Percentiles rank a stretch among this genome's conserved stretches.
phyloP scores from a whole-genome alignment of 1,284 basidiomycete genomes.

The Bondarzewia mesenterica region DNA sequence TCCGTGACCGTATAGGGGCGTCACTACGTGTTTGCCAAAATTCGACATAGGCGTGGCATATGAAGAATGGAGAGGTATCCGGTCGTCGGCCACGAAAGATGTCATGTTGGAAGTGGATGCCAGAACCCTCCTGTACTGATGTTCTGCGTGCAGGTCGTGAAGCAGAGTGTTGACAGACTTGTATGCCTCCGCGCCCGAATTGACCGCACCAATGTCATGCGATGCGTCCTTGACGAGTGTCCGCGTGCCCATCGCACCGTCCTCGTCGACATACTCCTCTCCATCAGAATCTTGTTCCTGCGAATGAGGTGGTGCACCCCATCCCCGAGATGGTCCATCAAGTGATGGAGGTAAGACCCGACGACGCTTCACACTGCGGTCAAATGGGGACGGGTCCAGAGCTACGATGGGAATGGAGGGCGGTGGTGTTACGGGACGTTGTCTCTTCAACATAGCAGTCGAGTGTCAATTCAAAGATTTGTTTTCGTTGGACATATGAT shows the following conservation, averaged over 20 bases:
- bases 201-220: conserved; percentile 9
- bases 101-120: neutral
- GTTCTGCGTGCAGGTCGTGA: conserved; percentile 57
- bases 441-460: conserved; percentile 58
- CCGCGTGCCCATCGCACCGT: conserved; percentile 11
- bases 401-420: conserved; percentile 5
- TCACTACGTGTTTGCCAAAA: neutral
- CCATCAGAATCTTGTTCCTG: conserved; percentile 11
- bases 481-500: too few species aligned
- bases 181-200: conserved; percentile 30
- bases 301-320: conserved; percentile 3
- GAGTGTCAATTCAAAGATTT: neutral
- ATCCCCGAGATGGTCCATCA: conserved; percentile 12
- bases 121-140: conserved; percentile 46
- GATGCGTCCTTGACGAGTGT: neutral
- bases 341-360: conserved; percentile 21
- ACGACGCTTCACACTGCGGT: conserved; percentile 21
- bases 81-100: neutral
- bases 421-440: conserved; percentile 41
- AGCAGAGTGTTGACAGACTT: conserved; percentile 52
- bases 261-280: conserved; percentile 26
- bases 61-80: neutral
- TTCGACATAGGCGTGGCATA: neutral
- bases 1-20: neutral
- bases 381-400: conserved; percentile 5